Percentiles rank a stretch among this genome's conserved stretches.
Conservation (phyloP, 257 asterid genomes). For the Przewalskia tangutica region DNA sequence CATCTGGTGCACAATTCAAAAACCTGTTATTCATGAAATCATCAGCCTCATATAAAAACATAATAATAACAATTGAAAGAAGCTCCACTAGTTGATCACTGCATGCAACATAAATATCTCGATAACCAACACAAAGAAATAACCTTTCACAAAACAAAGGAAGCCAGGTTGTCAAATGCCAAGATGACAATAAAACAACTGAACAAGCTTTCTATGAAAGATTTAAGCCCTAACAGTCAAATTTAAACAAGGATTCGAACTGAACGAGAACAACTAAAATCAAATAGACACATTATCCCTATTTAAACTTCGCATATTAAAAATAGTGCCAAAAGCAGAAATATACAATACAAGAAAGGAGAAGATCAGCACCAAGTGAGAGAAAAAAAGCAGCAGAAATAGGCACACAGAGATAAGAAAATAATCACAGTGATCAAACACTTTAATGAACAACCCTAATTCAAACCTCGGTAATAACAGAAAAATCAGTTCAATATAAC, state of each 20-base stretch:
- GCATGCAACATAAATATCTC: neutral
- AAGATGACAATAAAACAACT: neutral
- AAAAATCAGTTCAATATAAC: neutral
- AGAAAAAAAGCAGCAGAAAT: neutral
- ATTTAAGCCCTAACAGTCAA: neutral
- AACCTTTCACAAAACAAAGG: neutral
- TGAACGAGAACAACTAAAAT: neutral
- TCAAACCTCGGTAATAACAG: neutral
- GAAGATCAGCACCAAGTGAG: neutral
- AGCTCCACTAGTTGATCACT: neutral
- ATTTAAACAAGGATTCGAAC: neutral
- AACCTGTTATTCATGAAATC: conserved; percentile 37
- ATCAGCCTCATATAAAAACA: conserved; percentile 18
- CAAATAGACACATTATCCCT: neutral
- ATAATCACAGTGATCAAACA: neutral
- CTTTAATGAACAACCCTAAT: neutral
- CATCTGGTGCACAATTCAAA: conserved; percentile 70
- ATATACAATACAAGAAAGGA: neutral
- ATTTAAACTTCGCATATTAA: neutral
- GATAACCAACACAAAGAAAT: neutral
- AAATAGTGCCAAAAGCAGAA: neutral
- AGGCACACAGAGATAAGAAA: neutral
- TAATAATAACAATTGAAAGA: neutral
- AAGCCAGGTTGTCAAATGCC: neutral
- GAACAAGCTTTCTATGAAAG: neutral